Evolutionary conservation across 2,329 filamentous ascomycete species (phyloP).

Genomic region (Cordyceps farinosa): DNA sequence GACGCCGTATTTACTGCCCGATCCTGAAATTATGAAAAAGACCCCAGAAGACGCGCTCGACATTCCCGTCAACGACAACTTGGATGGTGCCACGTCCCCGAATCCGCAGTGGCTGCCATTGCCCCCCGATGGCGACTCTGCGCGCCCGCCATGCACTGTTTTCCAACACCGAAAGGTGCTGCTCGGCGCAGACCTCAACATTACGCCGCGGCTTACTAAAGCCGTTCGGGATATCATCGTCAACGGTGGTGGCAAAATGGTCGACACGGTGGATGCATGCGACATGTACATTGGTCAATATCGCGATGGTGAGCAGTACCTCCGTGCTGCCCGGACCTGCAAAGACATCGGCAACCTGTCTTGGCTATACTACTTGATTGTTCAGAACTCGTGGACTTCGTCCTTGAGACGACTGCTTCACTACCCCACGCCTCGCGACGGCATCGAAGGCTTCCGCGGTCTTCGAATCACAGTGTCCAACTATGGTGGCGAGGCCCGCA

Average conservation of each 20-base stretch:
- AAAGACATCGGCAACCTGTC: constrained; percentile 89
- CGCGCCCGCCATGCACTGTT: constrained; percentile 59
- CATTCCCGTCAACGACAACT: constrained; percentile 54
- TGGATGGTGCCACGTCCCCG: constrained; percentile 63
- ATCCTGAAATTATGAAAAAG: constrained; percentile 74
- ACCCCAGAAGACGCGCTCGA: constrained; percentile 53
- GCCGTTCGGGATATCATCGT: constrained; percentile 69
- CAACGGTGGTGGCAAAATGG: constrained; percentile 67
- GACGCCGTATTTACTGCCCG: constrained; percentile 75
- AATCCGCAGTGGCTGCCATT: constrained; percentile 42
- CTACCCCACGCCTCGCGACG: constrained; percentile 76
- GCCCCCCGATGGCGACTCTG: constrained; percentile 40
- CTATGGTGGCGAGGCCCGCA: constrained; percentile 89
- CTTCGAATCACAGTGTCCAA: constrained; percentile 88
- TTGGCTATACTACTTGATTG: constrained; percentile 92
- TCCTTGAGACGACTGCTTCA: constrained; percentile 80
- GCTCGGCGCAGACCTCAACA: constrained; percentile 69
- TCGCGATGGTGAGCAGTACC: constrained; percentile 75
- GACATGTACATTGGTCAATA: constrained; percentile 86
- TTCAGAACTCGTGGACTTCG: constrained; percentile 82
- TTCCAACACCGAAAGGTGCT: constrained; percentile 76
- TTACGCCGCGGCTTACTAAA: constrained; percentile 62
- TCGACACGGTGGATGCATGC: constrained; percentile 62
- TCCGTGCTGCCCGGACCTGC: constrained; percentile 67
- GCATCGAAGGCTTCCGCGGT: constrained; percentile 74